These are phyloP conservation scores for Boletus huronensis DNA, from an alignment of 768 basidiomycete species.

Conservation along the genomic window DNA sequence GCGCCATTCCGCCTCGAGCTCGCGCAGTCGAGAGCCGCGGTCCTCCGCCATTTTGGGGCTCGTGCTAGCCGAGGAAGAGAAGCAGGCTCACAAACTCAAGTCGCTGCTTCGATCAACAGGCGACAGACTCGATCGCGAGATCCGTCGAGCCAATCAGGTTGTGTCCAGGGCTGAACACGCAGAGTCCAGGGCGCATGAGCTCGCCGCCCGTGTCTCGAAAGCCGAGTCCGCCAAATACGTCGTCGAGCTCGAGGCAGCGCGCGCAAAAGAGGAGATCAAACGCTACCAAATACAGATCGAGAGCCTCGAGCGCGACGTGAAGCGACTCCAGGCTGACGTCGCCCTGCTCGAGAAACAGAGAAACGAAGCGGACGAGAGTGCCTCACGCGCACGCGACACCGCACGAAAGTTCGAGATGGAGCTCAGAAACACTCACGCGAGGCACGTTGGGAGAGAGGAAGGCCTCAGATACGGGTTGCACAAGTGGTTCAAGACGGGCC, in stretches of 20 bases:
- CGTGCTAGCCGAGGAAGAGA: constrained; percentile 52
- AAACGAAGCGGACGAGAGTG: constrained; percentile 42
- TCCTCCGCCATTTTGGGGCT: constrained; percentile 41
- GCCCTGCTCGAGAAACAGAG: constrained; percentile 35
- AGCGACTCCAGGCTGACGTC: constrained; percentile 31
- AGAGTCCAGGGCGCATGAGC: constrained; percentile 45
- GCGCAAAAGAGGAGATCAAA: constrained; percentile 45
- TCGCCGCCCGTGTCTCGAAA: constrained; percentile 34
- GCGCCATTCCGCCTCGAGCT: constrained; percentile 35
- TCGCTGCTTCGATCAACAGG: constrained; percentile 47
- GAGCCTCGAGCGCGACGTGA: constrained; percentile 42
- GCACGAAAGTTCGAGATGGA: constrained; percentile 42
- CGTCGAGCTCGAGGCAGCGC: constrained; percentile 38
- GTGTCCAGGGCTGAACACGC: constrained; percentile 49
- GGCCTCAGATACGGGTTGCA: constrained; percentile 39
- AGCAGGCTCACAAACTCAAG: constrained; percentile 53
- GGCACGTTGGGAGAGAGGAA: constrained; percentile 43
- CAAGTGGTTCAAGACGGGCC: constrained; percentile 44
- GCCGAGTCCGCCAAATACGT: constrained; percentile 42
- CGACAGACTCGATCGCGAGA: constrained; percentile 56
- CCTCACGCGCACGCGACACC: constrained; percentile 41
- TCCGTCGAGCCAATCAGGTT: constrained; percentile 50
- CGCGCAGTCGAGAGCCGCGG: constrained; percentile 38
- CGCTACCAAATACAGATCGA: constrained; percentile 47
- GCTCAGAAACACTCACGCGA: constrained; percentile 43